Conservation (phyloP, 2,329 filamentous ascomycete genomes). For the Alternaria burnsii region DNA sequence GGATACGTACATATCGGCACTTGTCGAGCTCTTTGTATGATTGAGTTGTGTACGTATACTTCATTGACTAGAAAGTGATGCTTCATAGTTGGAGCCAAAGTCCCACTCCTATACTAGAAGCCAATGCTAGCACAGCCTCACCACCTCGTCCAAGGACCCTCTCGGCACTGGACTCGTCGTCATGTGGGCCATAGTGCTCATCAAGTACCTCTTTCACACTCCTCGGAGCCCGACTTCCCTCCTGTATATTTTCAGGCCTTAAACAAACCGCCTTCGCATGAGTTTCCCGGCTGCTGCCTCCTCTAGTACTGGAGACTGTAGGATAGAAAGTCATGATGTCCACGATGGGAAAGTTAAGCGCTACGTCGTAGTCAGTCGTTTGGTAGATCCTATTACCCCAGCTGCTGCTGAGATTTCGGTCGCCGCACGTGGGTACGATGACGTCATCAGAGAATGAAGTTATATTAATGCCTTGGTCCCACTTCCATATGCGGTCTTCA, state of each 20-base stretch:
- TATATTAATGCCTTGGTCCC: background rate
- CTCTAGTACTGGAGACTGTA: background rate
- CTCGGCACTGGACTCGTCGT: slow-evolving; percentile 1
- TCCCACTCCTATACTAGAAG: background rate
- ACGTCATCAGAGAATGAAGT: background rate
- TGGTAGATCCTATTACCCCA: background rate
- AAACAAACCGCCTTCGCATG: background rate
- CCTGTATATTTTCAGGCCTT: background rate
- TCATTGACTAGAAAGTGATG: background rate
- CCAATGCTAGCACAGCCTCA: background rate
- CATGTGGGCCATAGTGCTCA: background rate
- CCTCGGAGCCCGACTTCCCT: background rate
- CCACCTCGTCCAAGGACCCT: background rate
- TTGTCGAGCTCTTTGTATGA: background rate
- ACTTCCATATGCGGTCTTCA: background rate
- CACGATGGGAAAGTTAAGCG: background rate
- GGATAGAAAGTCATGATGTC: background rate
- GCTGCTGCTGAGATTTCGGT: background rate
- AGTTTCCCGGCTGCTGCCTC: too few relatives aligned
- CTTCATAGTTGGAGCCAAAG: background rate
- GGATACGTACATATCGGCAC: background rate
- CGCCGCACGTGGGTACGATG: background rate
- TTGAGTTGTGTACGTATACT: background rate
- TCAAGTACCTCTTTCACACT: slow-evolving; percentile 1
- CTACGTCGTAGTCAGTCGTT: background rate